Conservation (phyloP, 73 alveolate species). For the Uronychia setigera region DNA sequence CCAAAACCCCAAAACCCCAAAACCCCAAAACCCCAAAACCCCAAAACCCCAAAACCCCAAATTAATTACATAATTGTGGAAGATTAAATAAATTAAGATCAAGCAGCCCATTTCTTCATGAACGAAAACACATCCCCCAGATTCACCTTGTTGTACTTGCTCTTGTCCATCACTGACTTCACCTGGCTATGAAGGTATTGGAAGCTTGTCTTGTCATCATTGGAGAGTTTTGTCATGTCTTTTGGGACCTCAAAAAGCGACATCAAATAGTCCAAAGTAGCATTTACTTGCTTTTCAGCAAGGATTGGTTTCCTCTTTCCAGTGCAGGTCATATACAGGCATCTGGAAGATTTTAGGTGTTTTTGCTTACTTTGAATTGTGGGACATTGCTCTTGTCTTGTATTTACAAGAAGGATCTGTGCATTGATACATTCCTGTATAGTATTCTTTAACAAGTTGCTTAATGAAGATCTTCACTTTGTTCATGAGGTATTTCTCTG, state of each 20-base stretch:
- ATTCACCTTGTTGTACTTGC: constrained; percentile 59
- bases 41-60: too few species aligned
- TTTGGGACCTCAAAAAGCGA: constrained; percentile 43
- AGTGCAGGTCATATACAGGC: constrained; percentile 41
- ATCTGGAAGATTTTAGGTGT: constrained; percentile 2
- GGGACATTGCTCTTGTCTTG: constrained; percentile 18
- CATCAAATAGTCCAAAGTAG: constrained; percentile 60
- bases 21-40: too few species aligned
- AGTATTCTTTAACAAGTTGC: constrained; percentile 13
- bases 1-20: too few species aligned
- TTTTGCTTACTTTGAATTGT: constrained; percentile 5
- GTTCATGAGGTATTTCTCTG: constrained; percentile 35
- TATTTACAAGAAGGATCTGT: constrained; percentile 45
- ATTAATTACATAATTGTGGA: too few species aligned
- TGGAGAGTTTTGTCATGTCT: constrained; percentile 4
- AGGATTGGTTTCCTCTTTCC: constrained; percentile 55
- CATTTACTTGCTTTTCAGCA: constrained; percentile 60
- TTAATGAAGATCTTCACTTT: constrained; percentile 42
- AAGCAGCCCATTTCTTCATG: constrained; percentile 46
- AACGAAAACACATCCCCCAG: constrained; percentile 50
- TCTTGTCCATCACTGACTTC: constrained; percentile 35
- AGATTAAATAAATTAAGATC: too few species aligned
- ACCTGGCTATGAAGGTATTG: constrained; percentile 6
- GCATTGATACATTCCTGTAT: constrained; percentile 34
- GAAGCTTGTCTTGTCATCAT: constrained; percentile 12